Evolutionary conservation across 805 yeast genomes (phyloP).

Genomic region (Nakazawaea wickerhamii): DNA sequence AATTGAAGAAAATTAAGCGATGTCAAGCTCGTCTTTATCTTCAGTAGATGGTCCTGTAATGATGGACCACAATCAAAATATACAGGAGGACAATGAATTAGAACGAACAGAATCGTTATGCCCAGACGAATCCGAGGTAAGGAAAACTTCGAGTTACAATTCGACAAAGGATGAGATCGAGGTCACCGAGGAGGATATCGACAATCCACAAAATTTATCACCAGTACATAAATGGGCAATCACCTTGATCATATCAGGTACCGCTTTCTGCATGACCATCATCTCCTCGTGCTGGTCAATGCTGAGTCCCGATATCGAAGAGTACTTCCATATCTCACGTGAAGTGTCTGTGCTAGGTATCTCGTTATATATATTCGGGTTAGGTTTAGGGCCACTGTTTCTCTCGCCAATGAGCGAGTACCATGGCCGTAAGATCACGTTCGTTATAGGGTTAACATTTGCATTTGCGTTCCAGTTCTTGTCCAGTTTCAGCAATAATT

Average conservation of each 20-base stretch:
- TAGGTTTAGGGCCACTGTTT: slow-evolving; percentile 58
- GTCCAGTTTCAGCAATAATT: slow-evolving; percentile 52
- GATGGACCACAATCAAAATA: not conserved
- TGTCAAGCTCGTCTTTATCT: not conserved
- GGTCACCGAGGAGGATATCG: not conserved
- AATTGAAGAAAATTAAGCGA: too few species aligned
- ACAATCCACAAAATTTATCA: slow-evolving; percentile 28
- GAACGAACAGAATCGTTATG: not conserved
- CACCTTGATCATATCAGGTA: slow-evolving; percentile 45
- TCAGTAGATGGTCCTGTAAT: not conserved
- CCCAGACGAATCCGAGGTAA: not conserved
- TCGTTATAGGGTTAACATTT: slow-evolving; percentile 40
- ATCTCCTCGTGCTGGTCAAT: slow-evolving; percentile 67
- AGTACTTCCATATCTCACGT: slow-evolving; percentile 42
- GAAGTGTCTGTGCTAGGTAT: slow-evolving; percentile 59
- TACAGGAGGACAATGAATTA: not conserved
- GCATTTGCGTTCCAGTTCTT: slow-evolving; percentile 46
- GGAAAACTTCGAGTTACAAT: not conserved
- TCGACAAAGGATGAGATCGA: slow-evolving; percentile 3
- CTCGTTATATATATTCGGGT: slow-evolving; percentile 53
- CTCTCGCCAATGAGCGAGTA: slow-evolving; percentile 59
- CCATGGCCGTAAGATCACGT: slow-evolving; percentile 51
- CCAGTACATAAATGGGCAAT: slow-evolving; percentile 49
- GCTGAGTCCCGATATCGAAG: slow-evolving; percentile 46
- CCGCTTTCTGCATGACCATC: slow-evolving; percentile 59